Percentiles rank a stretch among this genome's conserved stretches.
phyloP scores from a whole-genome alignment of 805 yeast species.

The Teunomyces pallodes region DNA sequence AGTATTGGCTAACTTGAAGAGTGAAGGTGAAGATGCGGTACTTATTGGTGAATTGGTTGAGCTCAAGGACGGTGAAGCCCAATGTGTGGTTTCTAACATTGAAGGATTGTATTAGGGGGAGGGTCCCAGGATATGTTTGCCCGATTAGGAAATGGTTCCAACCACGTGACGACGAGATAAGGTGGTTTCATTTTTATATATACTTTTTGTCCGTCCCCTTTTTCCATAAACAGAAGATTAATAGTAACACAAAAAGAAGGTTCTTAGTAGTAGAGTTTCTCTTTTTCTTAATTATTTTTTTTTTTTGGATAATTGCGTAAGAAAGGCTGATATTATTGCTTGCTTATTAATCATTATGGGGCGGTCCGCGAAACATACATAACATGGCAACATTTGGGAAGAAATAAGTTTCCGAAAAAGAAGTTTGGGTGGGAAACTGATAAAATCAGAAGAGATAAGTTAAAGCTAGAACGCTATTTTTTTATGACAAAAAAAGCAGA shows the following conservation, averaged over 20 bases:
- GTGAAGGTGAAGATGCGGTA: conserved; percentile 73
- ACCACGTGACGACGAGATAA: background rate
- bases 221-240: too few relatives aligned
- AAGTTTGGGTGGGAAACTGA: too few relatives aligned
- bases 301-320: background rate
- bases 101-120: conserved; percentile 38
- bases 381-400: too few relatives aligned
- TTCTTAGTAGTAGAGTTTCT: background rate
- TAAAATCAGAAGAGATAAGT: too few relatives aligned
- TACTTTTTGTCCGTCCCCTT: too few relatives aligned
- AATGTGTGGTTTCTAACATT: conserved; percentile 55
- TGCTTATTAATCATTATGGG: background rate
- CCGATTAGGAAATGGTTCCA: background rate
- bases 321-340: background rate
- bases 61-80: conserved; percentile 47
- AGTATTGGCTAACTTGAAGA: conserved; percentile 51
- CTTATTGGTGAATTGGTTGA: conserved; percentile 39
- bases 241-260: too few relatives aligned
- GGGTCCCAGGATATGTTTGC: background rate
- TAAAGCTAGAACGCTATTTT: too few relatives aligned
- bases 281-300: background rate
- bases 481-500: too few relatives aligned
- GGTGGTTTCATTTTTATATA: too few relatives aligned
- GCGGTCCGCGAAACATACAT: background rate
- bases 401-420: too few relatives aligned